A percentile compares a stretch with the other conserved stretches of the same genome.
phyloP scores from a whole-genome alignment of 768 basidiomycete species.

The Termitomyces sp. region DNA sequence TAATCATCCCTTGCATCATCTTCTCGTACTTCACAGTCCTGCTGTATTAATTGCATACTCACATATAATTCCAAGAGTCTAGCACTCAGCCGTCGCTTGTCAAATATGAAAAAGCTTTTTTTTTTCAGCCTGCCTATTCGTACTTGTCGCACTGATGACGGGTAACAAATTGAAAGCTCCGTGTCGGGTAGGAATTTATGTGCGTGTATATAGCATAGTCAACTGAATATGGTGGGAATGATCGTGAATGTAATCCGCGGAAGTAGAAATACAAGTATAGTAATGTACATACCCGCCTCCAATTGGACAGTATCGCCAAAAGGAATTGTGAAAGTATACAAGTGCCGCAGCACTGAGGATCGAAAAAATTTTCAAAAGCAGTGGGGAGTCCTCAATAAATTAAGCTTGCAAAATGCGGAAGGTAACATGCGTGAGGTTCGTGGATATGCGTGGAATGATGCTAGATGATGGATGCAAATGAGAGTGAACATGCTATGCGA shows the following conservation, averaged over 20 bases:
- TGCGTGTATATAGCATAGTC: background rate
- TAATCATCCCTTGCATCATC: conserved; percentile 16
- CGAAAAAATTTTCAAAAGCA: background rate
- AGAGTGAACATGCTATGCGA: conserved; percentile 11
- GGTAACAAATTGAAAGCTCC: background rate
- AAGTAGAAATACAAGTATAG: conserved; percentile 6
- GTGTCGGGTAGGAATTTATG: background rate
- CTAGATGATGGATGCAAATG: conserved; percentile 10
- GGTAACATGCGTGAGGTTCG: background rate
- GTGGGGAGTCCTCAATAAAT: conserved; percentile 1
- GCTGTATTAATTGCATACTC: conserved; percentile 2
- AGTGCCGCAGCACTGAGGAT: background rate
- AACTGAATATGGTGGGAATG: background rate
- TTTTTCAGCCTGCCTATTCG: no score
- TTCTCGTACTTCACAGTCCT: background rate
- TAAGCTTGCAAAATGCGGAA: background rate
- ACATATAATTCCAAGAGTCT: background rate
- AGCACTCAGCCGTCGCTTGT: background rate
- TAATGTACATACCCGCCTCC: conserved; percentile 9
- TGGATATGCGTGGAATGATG: conserved; percentile 1
- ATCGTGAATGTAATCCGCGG: conserved; percentile 4
- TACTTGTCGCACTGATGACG: background rate
- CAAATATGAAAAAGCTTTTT: background rate
- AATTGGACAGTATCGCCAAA: background rate
- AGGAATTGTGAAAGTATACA: background rate